Conservation (phyloP, 2,329 filamentous ascomycete genomes). For the Trichophaea hybrida region DNA sequence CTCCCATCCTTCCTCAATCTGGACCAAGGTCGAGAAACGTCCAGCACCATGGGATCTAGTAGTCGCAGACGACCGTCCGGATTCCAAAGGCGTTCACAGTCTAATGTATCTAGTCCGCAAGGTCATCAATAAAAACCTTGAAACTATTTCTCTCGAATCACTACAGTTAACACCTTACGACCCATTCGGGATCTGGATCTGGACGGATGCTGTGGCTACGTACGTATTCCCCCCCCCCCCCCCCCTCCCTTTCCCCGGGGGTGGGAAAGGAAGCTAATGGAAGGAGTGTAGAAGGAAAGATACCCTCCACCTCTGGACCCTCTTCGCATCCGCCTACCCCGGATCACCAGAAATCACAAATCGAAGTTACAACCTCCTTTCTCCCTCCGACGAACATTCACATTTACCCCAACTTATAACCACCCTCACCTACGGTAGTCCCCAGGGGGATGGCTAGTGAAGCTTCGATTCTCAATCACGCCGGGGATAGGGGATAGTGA, state of each 20-base stretch:
- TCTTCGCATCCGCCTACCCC: not conserved
- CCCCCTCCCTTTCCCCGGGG: not conserved
- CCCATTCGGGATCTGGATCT: not conserved
- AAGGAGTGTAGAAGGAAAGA: not conserved
- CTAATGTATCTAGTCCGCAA: not conserved
- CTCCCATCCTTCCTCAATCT: not conserved
- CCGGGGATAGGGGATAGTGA: not conserved
- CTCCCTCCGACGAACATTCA: no score
- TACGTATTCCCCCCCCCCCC: not conserved
- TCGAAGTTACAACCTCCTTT: not conserved
- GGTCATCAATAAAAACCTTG: not conserved
- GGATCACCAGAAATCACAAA: not conserved
- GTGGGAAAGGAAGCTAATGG: not conserved
- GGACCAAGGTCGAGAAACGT: not conserved
- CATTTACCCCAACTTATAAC: no score
- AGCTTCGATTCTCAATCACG: not conserved
- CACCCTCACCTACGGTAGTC: not conserved
- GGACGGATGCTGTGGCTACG: not conserved
- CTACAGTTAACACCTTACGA: not conserved
- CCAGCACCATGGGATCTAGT: not conserved
- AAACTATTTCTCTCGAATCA: not conserved
- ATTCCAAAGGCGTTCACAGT: not conserved
- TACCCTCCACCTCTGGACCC: not conserved
- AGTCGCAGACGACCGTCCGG: not conserved
- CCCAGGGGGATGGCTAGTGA: not conserved